Evolutionary conservation across 2,329 filamentous ascomycete species (phyloP), one percentile per base, ranked within the genome.

Genomic region (Penicillium brevicompactum): DNA sequence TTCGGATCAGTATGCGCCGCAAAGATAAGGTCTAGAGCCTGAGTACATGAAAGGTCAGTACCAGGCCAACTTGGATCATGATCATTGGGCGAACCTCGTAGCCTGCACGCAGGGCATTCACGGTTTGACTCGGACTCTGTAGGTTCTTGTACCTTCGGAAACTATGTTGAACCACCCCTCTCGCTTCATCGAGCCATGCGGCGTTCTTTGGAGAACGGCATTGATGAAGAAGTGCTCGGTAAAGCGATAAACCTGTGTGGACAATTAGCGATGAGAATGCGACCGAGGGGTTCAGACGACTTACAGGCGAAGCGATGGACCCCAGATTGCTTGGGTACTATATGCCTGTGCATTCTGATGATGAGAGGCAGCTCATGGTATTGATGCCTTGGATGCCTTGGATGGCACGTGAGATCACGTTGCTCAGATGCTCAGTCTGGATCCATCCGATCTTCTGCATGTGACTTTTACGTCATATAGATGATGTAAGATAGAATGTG

Each of bases 241-340:
- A 80, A 22, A 80, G 73, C 37, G 76, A 72, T 59, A 77, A 63
- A 57, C 76, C 77, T 79, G 45, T 18, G 6, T 27, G 34, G 42
- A 10, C 14, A 13, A 16, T 16, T 38, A 53, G 46, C 45, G 22
- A 53, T 34, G n/a, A 48, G n/a, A 2, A 37, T 40, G n/a, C 14
- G n/a, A 10, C 8, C 10, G 11, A 10, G 18, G n/a, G 16, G 21
- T 8, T 10, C 6, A 21, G 5, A 32, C 27, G 14, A 53, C 74
- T 63, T 60, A 78, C 77, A 78, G 58, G 76, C 75, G 70, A 76
- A 71, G n/a, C 76, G 71, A 67, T 79, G 76, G 40, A 69, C 67
- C 41, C 72, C 70, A 52, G 71, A 77, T 7, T 61, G 50, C 31
- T 64, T 69, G 18, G 73, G 72, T 40, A 69, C 60, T 43, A 75